phyloP scores from a whole-genome alignment of 768 basidiomycete species.

The Dioszegia aurantiaca region DNA sequence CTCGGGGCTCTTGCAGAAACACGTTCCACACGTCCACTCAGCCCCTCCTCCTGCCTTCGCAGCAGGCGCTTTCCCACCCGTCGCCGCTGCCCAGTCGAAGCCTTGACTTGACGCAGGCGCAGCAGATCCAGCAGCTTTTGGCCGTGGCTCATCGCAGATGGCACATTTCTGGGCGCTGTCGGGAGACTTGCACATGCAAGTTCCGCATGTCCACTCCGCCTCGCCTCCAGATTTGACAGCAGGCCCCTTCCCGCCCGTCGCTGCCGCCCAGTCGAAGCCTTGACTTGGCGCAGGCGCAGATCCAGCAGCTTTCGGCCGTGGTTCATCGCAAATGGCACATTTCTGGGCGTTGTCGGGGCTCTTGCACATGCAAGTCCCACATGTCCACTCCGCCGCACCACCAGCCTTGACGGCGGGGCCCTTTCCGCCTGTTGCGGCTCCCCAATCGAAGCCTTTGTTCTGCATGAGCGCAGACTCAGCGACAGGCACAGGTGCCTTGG shows the following conservation, averaged over 20 bases:
- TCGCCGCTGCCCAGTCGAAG: constrained; percentile 7
- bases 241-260: background rate
- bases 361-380: constrained; percentile 58
- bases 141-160: constrained; percentile 55
- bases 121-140: constrained; percentile 8
- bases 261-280: background rate
- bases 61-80: background rate
- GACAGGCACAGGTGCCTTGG: background rate
- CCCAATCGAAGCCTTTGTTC: background rate
- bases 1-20: constrained; percentile 56
- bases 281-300: background rate
- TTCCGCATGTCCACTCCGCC: constrained; percentile 56
- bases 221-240: background rate
- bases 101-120: background rate
- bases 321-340: constrained; percentile 57
- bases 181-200: constrained; percentile 57
- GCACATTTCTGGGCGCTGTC: constrained; percentile 56
- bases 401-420: background rate
- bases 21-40: constrained; percentile 63
- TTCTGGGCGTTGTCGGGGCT: constrained; percentile 55
- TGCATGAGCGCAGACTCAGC: background rate
- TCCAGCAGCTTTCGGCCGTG: constrained; percentile 33
- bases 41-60: background rate
- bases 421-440: background rate
- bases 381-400: constrained; percentile 53